Evolutionary conservation across 495 filamentous ascomycete species (phyloP).

Genomic region (Penicillium mononematosum): DNA sequence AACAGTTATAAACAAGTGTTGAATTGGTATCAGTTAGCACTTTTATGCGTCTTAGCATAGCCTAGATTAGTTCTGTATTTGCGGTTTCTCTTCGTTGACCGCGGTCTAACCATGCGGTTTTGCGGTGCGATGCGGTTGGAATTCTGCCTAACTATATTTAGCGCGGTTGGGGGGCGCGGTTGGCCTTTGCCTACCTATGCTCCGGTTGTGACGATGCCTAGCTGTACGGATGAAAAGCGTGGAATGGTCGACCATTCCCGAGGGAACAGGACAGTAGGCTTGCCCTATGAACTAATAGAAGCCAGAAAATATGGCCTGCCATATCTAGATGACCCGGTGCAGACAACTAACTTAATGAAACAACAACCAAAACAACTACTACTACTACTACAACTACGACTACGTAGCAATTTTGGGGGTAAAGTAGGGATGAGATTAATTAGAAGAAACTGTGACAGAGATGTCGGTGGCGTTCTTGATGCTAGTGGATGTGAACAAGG

Average conservation of each 20-base stretch:
- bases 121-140: not conserved
- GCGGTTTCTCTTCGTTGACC: not conserved
- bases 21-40: not conserved
- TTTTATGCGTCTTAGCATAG: not conserved
- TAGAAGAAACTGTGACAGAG: conserved; percentile 11
- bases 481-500: conserved; percentile 14
- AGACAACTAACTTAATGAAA: not conserved
- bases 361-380: not conserved
- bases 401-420: not conserved
- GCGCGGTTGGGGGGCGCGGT: conserved; percentile 1
- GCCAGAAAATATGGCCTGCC: not conserved
- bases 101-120: conserved; percentile 2
- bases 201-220: too few species aligned
- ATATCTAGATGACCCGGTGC: not conserved
- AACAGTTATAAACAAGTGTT: not conserved
- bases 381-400: too few species aligned
- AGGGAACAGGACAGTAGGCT: not conserved
- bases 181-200: conserved; percentile 1
- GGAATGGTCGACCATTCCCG: too few species aligned
- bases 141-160: conserved; percentile 1
- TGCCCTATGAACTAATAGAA: not conserved
- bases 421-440: conserved; percentile 10
- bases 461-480: conserved; percentile 16
- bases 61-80: not conserved
- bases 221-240: too few species aligned